Evolutionary conservation across 2,329 filamentous ascomycete species (phyloP).

Genomic region (Elsinoe fawcettii): DNA sequence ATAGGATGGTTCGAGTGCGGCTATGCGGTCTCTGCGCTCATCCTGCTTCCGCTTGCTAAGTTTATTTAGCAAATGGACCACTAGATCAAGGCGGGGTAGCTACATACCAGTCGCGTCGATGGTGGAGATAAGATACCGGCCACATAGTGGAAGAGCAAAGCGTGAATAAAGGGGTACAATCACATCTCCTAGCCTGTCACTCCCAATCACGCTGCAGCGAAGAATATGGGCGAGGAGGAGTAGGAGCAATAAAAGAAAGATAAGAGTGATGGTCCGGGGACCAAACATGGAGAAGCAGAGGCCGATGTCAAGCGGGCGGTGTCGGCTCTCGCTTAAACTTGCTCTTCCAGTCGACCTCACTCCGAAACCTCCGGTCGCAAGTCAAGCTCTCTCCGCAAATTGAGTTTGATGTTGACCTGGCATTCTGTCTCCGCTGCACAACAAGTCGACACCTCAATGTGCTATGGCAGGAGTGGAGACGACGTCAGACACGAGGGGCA

Average conservation of each 20-base stretch:
- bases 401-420: not conserved
- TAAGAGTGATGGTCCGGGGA: not conserved
- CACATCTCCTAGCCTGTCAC: not conserved
- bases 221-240: not conserved
- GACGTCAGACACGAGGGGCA: no score
- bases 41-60: constrained; percentile 69
- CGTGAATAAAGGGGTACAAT: not conserved
- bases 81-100: not conserved
- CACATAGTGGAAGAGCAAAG: constrained; percentile 1
- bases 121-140: constrained; percentile 11
- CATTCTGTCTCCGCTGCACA: not conserved
- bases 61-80: not conserved
- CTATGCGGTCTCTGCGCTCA: constrained; percentile 63
- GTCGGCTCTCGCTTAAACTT: not conserved
- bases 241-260: not conserved
- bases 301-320: constrained; percentile 6
- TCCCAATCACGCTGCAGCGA: not conserved
- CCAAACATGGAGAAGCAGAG: constrained; percentile 2
- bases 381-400: constrained; percentile 2
- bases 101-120: constrained; percentile 15
- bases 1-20: constrained; percentile 57
- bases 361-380: not conserved
- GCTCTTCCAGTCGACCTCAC: not conserved
- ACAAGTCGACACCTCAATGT: no score
- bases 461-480: no score